Conservation (phyloP, 306 rosid genomes). For the Fagus crenata region DNA sequence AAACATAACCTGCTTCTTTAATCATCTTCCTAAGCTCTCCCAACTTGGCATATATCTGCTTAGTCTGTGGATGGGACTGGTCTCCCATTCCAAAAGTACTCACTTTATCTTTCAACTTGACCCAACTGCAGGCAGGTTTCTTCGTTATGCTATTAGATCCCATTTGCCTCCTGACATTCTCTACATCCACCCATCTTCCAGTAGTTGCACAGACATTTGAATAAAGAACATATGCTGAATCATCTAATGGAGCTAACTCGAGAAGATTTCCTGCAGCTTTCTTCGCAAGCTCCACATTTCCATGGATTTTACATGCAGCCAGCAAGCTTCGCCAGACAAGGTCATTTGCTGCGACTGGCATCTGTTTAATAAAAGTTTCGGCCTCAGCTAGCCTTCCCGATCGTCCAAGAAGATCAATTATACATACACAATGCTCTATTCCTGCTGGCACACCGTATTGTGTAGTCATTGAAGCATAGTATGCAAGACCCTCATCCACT, state of each 20-base stretch:
- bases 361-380: slow-evolving; percentile 55
- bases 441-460: slow-evolving; percentile 54
- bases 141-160: slow-evolving; percentile 59
- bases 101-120: slow-evolving; percentile 66
- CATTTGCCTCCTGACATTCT: slow-evolving; percentile 71
- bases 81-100: slow-evolving; percentile 83
- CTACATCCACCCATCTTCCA: slow-evolving; percentile 82
- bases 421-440: slow-evolving; percentile 86
- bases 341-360: slow-evolving; percentile 69
- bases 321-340: slow-evolving; percentile 85
- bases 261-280: slow-evolving; percentile 72
- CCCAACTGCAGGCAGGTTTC: slow-evolving; percentile 92
- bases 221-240: slow-evolving; percentile 88
- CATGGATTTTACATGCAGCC: slow-evolving; percentile 78
- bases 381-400: slow-evolving; percentile 87
- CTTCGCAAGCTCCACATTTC: slow-evolving; percentile 70
- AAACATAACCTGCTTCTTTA: slow-evolving; percentile 72
- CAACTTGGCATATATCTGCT: slow-evolving; percentile 58
- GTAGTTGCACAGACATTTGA: slow-evolving; percentile 80
- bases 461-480: slow-evolving; percentile 63
- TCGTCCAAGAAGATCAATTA: slow-evolving; percentile 93
- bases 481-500: slow-evolving; percentile 84
- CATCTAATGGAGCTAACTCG: slow-evolving; percentile 67
- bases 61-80: slow-evolving; percentile 51
- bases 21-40: slow-evolving; percentile 65